Evolutionary conservation across 2,329 filamentous ascomycete genomes (phyloP), one percentile per base, ranked within the genome.

Genomic region (Botrytis fragariae): DNA sequence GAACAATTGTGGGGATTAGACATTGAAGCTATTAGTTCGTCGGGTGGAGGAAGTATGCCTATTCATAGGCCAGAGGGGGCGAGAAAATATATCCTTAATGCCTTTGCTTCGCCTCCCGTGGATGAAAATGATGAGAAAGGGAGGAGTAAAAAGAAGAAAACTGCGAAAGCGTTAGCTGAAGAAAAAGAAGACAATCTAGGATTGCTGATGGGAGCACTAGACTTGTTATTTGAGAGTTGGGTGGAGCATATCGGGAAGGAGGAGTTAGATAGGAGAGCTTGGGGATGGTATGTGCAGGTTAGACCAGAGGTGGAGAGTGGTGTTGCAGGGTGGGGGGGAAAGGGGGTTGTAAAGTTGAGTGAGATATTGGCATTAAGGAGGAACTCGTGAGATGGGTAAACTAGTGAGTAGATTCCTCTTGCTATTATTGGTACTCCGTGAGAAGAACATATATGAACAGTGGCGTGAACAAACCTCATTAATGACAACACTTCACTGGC

Each of bases 271-370:
- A 86, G 87, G 75, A 87, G 90, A 74, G 92, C 93, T 29, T 97
- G 93, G 93, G 84, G 84, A 18, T 97, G 94, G 94, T 97, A 97
- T 82, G 85, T 92, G 2, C 86, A 88, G 35, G 89, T 95, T 32
- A 85, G 94, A 75, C 94, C 94, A 0, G 90, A 93, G 32, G 92
- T 97, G 3, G 90, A 92, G 74, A 83, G 86, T 73, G 94, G 94
- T 0, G 88, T 89, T 65, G 88, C 89, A 32, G 94, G 94, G 2
- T 97, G 94, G 94, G 94, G 94, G 42, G 92, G 91, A 20, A 96
- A 95, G 81, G 93, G 92, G 1, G 83, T 85, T 71, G 84, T 97
- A 42, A 89, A 85, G 77, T 81, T 97, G 51, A 83, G 84, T 22
- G 89, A 89, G 76, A 93, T 97, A 59, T 80, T 95, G 76, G 85